These are phyloP conservation scores for Ophiocordyceps camponoti-floridani DNA, from an alignment of 2,329 filamentous ascomycete species.

Conservation along the genomic window DNA sequence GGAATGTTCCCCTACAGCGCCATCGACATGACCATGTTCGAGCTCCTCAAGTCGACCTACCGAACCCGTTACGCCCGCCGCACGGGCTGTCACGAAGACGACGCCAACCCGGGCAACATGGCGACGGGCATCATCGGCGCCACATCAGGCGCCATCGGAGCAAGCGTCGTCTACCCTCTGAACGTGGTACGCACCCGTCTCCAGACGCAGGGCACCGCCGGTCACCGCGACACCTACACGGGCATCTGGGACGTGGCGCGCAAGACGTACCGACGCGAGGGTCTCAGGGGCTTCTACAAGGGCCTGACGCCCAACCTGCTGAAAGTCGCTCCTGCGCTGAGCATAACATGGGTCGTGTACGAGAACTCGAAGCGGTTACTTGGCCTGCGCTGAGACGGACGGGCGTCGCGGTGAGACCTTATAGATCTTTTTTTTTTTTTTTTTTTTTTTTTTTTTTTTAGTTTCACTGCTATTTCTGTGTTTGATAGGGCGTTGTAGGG, in stretches of 20 bases:
- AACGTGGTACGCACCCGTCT: slow-evolving; percentile 84
- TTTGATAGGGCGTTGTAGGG: neutral
- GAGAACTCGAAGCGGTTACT: slow-evolving; percentile 72
- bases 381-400: slow-evolving; percentile 20
- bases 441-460: no score
- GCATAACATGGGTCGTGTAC: slow-evolving; percentile 87
- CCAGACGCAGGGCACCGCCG: slow-evolving; percentile 85
- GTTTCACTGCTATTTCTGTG: no score
- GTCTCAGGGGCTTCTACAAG: slow-evolving; percentile 76
- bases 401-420: no score
- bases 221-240: slow-evolving; percentile 79
- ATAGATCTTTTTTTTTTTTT: no score
- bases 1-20: slow-evolving; percentile 98
- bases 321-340: slow-evolving; percentile 90
- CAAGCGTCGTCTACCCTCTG: slow-evolving; percentile 84
- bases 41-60: slow-evolving; percentile 68
- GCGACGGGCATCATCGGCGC: slow-evolving; percentile 79
- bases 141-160: slow-evolving; percentile 78
- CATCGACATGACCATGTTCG: slow-evolving; percentile 90
- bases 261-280: slow-evolving; percentile 71
- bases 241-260: slow-evolving; percentile 78
- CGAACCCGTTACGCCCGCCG: slow-evolving; percentile 51
- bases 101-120: slow-evolving; percentile 65
- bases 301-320: slow-evolving; percentile 87
- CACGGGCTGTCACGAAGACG: slow-evolving; percentile 61